phyloP scores from a whole-genome alignment of 148 eudicot genomes.

The Camellia granthamiana region DNA sequence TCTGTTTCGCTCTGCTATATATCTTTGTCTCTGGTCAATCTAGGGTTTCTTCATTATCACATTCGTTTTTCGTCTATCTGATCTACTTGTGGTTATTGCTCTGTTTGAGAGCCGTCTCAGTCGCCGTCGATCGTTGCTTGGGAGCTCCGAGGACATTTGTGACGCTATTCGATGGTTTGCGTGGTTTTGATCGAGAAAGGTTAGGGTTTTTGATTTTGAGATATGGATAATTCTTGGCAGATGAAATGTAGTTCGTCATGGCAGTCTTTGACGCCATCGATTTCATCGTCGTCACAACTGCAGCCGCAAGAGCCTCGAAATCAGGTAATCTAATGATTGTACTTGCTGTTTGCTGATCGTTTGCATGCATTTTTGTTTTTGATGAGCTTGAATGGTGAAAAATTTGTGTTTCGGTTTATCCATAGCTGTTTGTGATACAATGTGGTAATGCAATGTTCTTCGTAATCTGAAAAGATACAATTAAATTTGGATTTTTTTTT shows the following conservation, averaged over 20 bases:
- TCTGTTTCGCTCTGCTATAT: not conserved
- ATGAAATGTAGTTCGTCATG: constrained; percentile 29
- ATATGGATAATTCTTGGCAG: constrained; percentile 42
- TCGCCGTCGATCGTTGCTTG: not conserved
- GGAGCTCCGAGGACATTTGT: not conserved
- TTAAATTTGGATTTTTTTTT: not conserved
- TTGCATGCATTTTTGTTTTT: not conserved
- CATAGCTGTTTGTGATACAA: not conserved
- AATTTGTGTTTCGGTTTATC: not conserved
- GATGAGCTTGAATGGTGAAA: not conserved
- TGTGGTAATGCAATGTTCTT: not conserved
- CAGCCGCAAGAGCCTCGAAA: constrained; percentile 27
- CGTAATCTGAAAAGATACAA: not conserved
- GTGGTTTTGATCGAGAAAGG: constrained; percentile 14
- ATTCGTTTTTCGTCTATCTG: not conserved
- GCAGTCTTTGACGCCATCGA: constrained; percentile 20
- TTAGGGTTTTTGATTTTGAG: constrained; percentile 9
- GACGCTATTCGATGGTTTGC: not conserved
- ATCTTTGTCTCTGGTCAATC: not conserved
- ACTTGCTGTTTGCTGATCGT: not conserved
- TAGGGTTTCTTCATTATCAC: constrained; percentile 9
- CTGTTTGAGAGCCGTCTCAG: not conserved
- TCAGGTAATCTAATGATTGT: constrained; percentile 24
- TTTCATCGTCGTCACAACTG: constrained; percentile 24
- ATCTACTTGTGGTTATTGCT: not conserved